Base-by-base conservation (phyloP, 2,329 filamentous ascomycete genomes). In the Phaeosphaeria sp. region DNA sequence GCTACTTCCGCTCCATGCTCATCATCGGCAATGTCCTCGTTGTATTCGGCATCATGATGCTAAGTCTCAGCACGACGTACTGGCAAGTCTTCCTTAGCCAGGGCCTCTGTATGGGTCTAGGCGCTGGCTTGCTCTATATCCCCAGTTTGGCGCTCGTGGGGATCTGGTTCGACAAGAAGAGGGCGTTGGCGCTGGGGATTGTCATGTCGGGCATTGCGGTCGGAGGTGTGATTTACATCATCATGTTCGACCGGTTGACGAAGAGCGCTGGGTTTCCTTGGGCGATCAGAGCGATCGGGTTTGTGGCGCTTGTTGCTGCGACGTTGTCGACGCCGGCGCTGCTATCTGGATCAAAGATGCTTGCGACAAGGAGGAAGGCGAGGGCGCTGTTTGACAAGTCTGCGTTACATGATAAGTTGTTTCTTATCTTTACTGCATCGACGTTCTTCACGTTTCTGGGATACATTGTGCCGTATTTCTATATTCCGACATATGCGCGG, bases 21-120 rank as follows among this genome's bases (percentile, higher is more conserved):
- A 57, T 71, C 53, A 59, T 66, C 2, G 86, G 87, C 17, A 83
- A 82, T 1, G 85, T 59, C 71, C 79, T 77, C 1, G 81, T 87
- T 44, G 82, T 89, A 3, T 83, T 89, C 52, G 84, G 85, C 3
- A 73, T 89, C 11, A 88, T 89, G 84, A 87, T 88, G 85, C 78
- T 85, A 0, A 84, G 81, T 21, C 69, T 89, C 61, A 86, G 77
- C 47, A 83, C 77, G 3, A 63, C 81, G 51, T 86, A 84, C 63
- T 86, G 83, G 69, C 83, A 86, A 56, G 80, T 85, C 52, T 74
- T 86, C 43, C 79, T 86, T 3, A 77, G 82, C 0, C 85, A 87
- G 61, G 82, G 82, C 1, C 73, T 86, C 5, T 86, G 83, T 67
- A 83, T 78, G 74, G 75, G 75, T 0, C 39, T 74, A 3, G 75